Percentiles rank a stretch among this genome's conserved stretches.
These are phyloP conservation scores for Cunninghamia lanceolata DNA, from an alignment of 75 land plant species.

Conservation along the genomic window DNA sequence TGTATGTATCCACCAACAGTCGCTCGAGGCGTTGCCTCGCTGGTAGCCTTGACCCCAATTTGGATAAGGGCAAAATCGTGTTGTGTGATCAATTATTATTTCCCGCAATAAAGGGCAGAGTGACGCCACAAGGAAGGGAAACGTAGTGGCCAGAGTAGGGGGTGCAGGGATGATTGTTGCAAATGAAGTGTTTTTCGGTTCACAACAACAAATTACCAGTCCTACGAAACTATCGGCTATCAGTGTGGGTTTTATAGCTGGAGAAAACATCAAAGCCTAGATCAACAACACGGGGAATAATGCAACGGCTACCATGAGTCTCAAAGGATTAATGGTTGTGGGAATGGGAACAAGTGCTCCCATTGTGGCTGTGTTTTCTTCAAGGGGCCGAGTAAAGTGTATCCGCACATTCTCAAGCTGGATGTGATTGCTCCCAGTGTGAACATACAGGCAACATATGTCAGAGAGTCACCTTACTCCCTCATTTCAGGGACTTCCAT, in stretches of 20 bases:
- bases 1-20: neutral
- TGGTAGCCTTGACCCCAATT: neutral
- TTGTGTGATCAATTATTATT: neutral
- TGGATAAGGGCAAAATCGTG: constrained; percentile 4
- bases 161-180: constrained; percentile 14
- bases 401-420: constrained; percentile 38
- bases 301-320: neutral
- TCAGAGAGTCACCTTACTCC: constrained; percentile 17
- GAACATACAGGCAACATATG: constrained; percentile 22
- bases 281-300: constrained; percentile 17
- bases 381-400: constrained; percentile 26
- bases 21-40: neutral
- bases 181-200: neutral
- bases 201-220: neutral
- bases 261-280: constrained; percentile 19
- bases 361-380: constrained; percentile 27
- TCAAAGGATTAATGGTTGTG: constrained; percentile 1
- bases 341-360: constrained; percentile 16
- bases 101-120: no score
- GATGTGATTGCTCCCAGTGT: constrained; percentile 49
- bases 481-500: constrained; percentile 50
- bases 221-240: neutral
- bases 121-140: neutral
- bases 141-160: neutral
- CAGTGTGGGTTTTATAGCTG: constrained; percentile 12